Conservation (phyloP, 2,329 filamentous ascomycete species). For the Capronia epimyces region DNA sequence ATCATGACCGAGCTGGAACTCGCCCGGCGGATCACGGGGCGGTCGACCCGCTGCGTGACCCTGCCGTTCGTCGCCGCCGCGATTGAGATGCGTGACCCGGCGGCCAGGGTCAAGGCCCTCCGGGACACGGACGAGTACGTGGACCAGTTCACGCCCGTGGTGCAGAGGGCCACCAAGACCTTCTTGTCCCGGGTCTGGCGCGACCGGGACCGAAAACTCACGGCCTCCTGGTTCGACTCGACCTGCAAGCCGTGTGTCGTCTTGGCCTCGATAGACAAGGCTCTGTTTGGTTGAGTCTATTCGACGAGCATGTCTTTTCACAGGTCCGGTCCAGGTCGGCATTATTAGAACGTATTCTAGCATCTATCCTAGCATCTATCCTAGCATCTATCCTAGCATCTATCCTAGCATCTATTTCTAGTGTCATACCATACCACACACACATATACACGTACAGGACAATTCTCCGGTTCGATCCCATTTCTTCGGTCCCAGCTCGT, state of each 20-base stretch:
- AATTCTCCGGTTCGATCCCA: no score
- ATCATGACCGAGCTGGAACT: conserved; percentile 12
- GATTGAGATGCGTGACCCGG: conserved; percentile 11
- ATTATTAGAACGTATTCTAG: no score
- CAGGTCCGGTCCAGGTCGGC: no score
- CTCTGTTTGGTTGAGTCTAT: not conserved
- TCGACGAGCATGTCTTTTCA: no score
- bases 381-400: no score
- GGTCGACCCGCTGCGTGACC: conserved; percentile 8
- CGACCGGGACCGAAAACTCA: conserved; percentile 6
- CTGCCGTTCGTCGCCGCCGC: conserved; percentile 13
- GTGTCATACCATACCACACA: no score
- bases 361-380: no score
- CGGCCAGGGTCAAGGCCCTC: conserved; percentile 2
- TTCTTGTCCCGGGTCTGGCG: conserved; percentile 14
- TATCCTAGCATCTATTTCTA: no score
- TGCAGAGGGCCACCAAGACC: conserved; percentile 9
- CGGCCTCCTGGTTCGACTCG: conserved; percentile 13
- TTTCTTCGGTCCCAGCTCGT: no score
- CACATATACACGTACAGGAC: no score
- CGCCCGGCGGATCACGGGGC: conserved; percentile 2
- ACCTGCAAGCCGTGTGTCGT: conserved; percentile 12
- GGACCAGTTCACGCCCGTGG: conserved; percentile 13
- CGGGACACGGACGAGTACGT: conserved; percentile 14
- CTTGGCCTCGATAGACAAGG: not conserved